Conservation (phyloP, 345 rosid genomes). For the Brassica napus region DNA sequence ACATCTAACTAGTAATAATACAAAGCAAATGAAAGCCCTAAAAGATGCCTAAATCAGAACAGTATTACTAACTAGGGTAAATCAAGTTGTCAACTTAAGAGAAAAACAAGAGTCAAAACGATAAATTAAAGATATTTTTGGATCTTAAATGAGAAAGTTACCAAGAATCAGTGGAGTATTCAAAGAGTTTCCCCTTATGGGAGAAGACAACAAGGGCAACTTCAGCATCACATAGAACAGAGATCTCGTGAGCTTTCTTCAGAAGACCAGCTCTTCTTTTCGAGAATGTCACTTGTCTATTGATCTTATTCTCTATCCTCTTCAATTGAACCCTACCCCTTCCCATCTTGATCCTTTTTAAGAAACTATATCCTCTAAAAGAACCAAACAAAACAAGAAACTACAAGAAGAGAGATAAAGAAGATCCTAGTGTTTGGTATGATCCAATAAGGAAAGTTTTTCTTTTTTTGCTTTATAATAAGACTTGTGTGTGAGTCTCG, state of each 20-base stretch:
- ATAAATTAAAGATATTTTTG: neutral
- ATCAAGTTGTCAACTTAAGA: slow-evolving; percentile 8
- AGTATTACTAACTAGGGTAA: slow-evolving; percentile 31
- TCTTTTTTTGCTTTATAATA: slow-evolving; percentile 25
- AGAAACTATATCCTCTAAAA: slow-evolving; percentile 29
- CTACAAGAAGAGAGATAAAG: slow-evolving; percentile 31
- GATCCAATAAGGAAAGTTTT: slow-evolving; percentile 39
- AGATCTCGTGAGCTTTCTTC: neutral
- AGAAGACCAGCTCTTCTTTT: neutral
- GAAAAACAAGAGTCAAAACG: neutral
- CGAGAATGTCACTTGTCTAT: neutral
- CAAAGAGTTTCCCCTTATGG: slow-evolving; percentile 73
- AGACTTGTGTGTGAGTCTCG: slow-evolving; percentile 31
- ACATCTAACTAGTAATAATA: neutral
- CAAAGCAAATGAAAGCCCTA: slow-evolving; percentile 19
- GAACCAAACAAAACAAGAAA: slow-evolving; percentile 44
- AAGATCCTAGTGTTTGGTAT: slow-evolving; percentile 35
- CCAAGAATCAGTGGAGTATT: slow-evolving; percentile 67
- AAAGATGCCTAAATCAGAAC: slow-evolving; percentile 10
- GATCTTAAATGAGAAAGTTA: slow-evolving; percentile 22
- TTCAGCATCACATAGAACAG: slow-evolving; percentile 22
- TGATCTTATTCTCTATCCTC: slow-evolving; percentile 77
- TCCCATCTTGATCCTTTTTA: slow-evolving; percentile 47
- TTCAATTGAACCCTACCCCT: slow-evolving; percentile 87
- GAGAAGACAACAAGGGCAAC: slow-evolving; percentile 76